Conservation (phyloP, 768 basidiomycete genomes). For the Brasilioporus rufonigricans region DNA sequence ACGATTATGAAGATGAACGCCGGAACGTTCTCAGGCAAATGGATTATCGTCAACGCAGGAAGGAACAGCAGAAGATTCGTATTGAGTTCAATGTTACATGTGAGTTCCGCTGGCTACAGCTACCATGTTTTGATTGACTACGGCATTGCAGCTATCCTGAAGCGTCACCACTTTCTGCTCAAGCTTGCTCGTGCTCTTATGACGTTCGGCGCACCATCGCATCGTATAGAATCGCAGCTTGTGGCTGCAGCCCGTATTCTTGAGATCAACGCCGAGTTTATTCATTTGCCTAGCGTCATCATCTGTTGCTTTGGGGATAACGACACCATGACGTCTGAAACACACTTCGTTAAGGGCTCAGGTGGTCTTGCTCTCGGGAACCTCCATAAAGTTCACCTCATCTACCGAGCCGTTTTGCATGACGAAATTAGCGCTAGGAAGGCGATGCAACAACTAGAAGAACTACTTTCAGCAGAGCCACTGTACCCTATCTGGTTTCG, state of each 20-base stretch:
- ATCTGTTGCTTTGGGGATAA: constrained; percentile 89
- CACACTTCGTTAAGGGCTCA: constrained; percentile 80
- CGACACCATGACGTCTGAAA: constrained; percentile 86
- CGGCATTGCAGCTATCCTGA: constrained; percentile 58
- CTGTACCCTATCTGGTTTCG: constrained; percentile 63
- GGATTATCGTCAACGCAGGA: constrained; percentile 66
- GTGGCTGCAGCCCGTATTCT: constrained; percentile 85
- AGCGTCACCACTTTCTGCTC: constrained; percentile 83
- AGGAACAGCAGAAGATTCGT: constrained; percentile 58
- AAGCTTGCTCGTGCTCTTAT: constrained; percentile 85
- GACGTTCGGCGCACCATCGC: constrained; percentile 90
- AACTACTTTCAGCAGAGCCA: constrained; percentile 60
- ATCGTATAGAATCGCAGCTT: constrained; percentile 91
- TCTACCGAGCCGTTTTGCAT: constrained; percentile 88
- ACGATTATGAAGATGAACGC: constrained; percentile 62
- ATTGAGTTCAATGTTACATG: constrained; percentile 78
- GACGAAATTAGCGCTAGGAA: constrained; percentile 85
- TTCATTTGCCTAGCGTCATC: constrained; percentile 77
- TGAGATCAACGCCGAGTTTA: constrained; percentile 89
- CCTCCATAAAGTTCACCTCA: constrained; percentile 78
- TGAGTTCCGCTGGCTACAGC: constrained; percentile 32
- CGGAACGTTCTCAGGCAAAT: constrained; percentile 58
- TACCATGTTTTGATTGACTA: neutral
- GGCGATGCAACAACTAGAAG: constrained; percentile 62
- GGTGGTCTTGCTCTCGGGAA: constrained; percentile 80